These are phyloP conservation scores for Daldinia childiae DNA, from an alignment of 495 filamentous ascomycete species.

Conservation along the genomic window DNA sequence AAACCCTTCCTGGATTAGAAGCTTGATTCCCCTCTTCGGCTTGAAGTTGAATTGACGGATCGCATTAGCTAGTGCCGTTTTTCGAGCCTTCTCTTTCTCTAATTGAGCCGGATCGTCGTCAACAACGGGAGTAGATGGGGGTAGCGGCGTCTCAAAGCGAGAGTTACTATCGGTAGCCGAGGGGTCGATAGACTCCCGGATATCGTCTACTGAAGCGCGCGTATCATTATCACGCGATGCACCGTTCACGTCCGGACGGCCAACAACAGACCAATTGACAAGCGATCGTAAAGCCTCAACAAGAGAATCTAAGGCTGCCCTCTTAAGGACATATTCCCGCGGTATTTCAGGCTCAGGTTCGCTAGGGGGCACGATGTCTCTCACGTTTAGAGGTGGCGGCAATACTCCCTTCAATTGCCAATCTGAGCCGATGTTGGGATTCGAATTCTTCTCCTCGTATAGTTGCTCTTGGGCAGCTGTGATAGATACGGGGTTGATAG, in stretches of 20 bases:
- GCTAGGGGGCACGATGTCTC: conserved; percentile 68
- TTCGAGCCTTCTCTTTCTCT: conserved; percentile 91
- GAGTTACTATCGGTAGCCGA: conserved; percentile 58
- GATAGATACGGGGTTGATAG: conserved; percentile 77
- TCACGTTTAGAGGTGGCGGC: conserved; percentile 84
- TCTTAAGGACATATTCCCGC: conserved; percentile 86
- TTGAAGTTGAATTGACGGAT: conserved; percentile 98
- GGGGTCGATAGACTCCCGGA: conserved; percentile 84
- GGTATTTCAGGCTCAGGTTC: conserved; percentile 76
- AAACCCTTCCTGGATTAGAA: conserved; percentile 83
- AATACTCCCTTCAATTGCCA: conserved; percentile 87
- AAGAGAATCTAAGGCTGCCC: conserved; percentile 84
- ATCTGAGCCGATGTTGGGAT: conserved; percentile 66
- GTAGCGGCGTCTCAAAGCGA: conserved; percentile 68
- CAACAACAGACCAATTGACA: conserved; percentile 81
- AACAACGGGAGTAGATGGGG: conserved; percentile 75
- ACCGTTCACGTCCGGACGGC: conserved; percentile 67
- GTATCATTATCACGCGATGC: conserved; percentile 61
- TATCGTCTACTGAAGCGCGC: conserved; percentile 74
- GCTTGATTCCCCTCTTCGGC: conserved; percentile 91
- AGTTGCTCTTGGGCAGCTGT: conserved; percentile 80
- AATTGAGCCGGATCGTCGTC: conserved; percentile 93
- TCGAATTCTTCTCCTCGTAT: conserved; percentile 79
- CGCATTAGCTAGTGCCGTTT: conserved; percentile 88
- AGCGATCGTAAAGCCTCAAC: conserved; percentile 89